Evolutionary conservation across 768 basidiomycete genomes (phyloP), one percentile per base, ranked within the genome.

Genomic region (Leccinum uliginosum): DNA sequence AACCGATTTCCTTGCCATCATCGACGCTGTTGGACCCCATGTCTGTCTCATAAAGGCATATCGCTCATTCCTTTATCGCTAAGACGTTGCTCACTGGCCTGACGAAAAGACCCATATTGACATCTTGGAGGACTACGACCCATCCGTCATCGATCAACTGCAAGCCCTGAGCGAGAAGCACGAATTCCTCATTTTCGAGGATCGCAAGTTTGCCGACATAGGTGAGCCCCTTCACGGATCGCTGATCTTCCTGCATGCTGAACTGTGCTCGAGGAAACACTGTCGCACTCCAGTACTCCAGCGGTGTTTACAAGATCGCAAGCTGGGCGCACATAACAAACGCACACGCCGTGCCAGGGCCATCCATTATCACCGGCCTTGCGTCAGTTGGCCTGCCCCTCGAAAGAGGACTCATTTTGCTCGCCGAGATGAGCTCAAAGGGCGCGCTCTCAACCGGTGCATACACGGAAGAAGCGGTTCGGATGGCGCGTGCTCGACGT

Each of bases 201-300:
- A 99, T 76, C 80, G 97, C 62, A 99, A 99, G 73, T 99, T 99
- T 66, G 96, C 97, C 4, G 97, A 99, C 72, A 98, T 99, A 52
- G 96, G 96, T 94, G 60, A 65, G 81, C 63, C 32, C 14, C 51
- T 17, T 7, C 48, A 19, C 5, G 15, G 4, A 9, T 45, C 23
- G 35, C 15, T 5, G 4, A 50, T 51, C 24, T 30, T 47, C 48
- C 17, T 50, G 55, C 8, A 43, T 34, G 15, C 49, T 58, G 8
- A 51, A 9, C 45, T 58, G 49, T n/a, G 50, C 15, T 61, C 50
- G 11, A 99, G 97, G 97, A 45, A 98, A 98, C 74, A 98, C 97
- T 8, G 97, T 98, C 57, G 84, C 87, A 8, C 77, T 98, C 23
- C 97, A 99, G 70, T 99, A 99, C 74, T 89, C 92, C 1, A 83